Evolutionary conservation across 2,329 filamentous ascomycete species (phyloP).

Genomic region (Leptodontidium sp.): DNA sequence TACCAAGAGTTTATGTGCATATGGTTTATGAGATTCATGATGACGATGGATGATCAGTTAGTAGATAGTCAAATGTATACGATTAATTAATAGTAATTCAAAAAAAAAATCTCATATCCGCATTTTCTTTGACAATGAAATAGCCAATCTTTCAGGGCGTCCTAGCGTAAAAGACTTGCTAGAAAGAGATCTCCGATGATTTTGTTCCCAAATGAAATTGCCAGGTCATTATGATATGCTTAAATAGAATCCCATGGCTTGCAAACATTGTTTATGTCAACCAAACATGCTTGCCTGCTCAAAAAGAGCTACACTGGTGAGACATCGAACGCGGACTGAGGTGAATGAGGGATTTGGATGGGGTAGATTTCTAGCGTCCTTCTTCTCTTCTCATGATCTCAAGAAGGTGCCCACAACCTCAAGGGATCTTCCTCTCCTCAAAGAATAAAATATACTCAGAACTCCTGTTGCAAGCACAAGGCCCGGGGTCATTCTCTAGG

Average conservation of each 20-base stretch:
- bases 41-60: not conserved
- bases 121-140: not conserved
- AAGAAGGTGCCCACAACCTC: not conserved
- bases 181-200: no score
- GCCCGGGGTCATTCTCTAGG: no score
- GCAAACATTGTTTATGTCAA: no score
- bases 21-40: constrained; percentile 2
- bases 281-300: no score
- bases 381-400: not conserved
- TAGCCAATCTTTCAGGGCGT: no score
- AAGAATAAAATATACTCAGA: no score
- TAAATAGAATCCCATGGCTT: no score
- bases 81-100: not conserved
- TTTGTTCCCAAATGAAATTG: no score
- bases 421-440: no score
- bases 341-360: not conserved
- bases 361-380: not conserved
- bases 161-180: no score
- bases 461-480: no score
- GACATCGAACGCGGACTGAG: not conserved
- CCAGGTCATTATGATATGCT: no score
- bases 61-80: not conserved
- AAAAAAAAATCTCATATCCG: not conserved
- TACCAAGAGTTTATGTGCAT: not conserved
- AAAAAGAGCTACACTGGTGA: not conserved